Evolutionary conservation across 768 basidiomycete species (phyloP).

Genomic region (Russula lepida): DNA sequence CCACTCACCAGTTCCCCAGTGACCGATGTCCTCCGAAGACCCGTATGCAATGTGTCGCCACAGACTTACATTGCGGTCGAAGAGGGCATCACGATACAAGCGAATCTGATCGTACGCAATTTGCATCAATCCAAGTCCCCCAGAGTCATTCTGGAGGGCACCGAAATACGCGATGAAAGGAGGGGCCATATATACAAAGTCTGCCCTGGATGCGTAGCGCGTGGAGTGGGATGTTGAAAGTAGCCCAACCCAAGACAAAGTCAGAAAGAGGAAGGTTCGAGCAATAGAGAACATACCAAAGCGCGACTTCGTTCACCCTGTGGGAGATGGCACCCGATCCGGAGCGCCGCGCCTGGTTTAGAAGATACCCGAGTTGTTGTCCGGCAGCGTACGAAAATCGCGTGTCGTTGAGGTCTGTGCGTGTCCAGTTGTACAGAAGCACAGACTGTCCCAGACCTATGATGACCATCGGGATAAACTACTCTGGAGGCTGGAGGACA

Average conservation of each 20-base stretch:
- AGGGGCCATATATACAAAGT: constrained; percentile 55
- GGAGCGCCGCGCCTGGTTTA: constrained; percentile 37
- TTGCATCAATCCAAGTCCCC: constrained; percentile 33
- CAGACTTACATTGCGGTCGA: constrained; percentile 36
- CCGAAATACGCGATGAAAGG: constrained; percentile 64
- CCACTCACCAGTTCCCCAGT: constrained; percentile 48
- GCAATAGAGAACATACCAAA: constrained; percentile 34
- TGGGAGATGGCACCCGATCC: constrained; percentile 53
- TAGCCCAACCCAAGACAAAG: background rate
- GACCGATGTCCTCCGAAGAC: constrained; percentile 36
- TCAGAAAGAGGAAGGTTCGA: background rate
- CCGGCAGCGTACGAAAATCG: constrained; percentile 37
- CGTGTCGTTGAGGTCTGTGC: constrained; percentile 27
- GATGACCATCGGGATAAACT: constrained; percentile 16
- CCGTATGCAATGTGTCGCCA: constrained; percentile 53
- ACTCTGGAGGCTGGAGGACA: no score
- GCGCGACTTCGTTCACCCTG: constrained; percentile 41
- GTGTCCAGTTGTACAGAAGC: constrained; percentile 46
- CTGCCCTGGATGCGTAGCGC: constrained; percentile 34
- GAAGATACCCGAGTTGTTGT: constrained; percentile 42
- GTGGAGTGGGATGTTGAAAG: background rate
- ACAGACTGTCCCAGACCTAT: constrained; percentile 44
- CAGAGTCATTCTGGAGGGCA: constrained; percentile 34
- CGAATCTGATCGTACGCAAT: constrained; percentile 48
- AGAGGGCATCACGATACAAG: constrained; percentile 48